Base-by-base conservation (phyloP, 768 basidiomycete genomes). In the Hebeloma cylindrosporum region DNA sequence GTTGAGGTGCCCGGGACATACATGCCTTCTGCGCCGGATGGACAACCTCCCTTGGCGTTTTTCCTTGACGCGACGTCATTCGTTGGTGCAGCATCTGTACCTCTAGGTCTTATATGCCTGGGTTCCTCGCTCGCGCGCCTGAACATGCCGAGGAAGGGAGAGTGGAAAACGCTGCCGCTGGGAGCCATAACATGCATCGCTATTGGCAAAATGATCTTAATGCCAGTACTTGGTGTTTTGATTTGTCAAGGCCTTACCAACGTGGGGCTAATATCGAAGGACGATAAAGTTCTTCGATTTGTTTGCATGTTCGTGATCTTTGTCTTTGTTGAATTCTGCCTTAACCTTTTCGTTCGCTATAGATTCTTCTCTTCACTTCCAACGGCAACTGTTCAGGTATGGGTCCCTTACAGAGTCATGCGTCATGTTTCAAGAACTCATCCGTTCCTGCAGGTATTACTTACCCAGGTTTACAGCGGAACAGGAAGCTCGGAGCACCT, bases 241-340 rank as follows among this genome's bases (percentile, higher is more conserved):
- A 72, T 88, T 1, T 77, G 71, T 8, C 61, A 76, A 43, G 74
- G 70, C 4, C 51, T 87, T n/a, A 73, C 73, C 11, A 60, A 56
- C 2, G 60, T 50, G 0, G 77, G 76, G 1, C 31, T 85, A 5
- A 74, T 85, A 14, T 52, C 70, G 4, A 54, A 54, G 42, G 67
- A 78, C 0, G 75, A 86, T 51, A 77, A 77, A 26, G 79, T 86
- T 0, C 57, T 87, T 14, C 70, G 73, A 48, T 83, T 86, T 42
- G 77, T 85, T 11, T 81, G 80, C 76, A 80, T 86, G 83, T n/a
- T n/a, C n/a, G n/a, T 84, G 44, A 58, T 83, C 67, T 3, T 23
- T 49, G 35, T 18, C 8, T 34, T 32, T 31, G 33, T 35, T 5
- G n/a, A 7, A 30, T 30, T 3, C 6, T 9, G 17, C 6, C 17